A percentile compares a stretch with the other conserved stretches of the same genome.
phyloP scores from a whole-genome alignment of 1,284 basidiomycete genomes.

The Peniophora sp. region DNA sequence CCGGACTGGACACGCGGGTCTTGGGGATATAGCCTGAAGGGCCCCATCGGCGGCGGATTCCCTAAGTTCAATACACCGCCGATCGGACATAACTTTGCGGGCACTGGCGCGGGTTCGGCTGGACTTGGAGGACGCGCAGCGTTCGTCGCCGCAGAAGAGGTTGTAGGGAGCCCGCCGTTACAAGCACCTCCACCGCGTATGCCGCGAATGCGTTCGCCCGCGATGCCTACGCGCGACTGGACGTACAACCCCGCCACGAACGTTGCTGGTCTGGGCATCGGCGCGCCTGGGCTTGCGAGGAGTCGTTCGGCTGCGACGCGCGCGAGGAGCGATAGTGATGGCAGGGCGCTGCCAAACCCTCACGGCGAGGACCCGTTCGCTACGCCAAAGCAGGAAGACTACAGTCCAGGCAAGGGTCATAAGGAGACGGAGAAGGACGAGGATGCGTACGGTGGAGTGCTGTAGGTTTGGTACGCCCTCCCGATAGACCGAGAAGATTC shows the following conservation, averaged over 20 bases:
- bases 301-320: neutral
- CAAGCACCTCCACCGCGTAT: neutral
- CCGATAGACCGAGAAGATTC: neutral
- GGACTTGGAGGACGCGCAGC: neutral
- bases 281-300: neutral
- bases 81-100: constrained; percentile 11
- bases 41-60: constrained; percentile 29
- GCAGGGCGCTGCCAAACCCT: neutral
- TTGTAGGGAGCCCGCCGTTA: neutral
- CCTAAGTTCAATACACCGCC: constrained; percentile 20
- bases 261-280: neutral
- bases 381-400: neutral
- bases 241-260: neutral
- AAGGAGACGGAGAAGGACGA: constrained; percentile 3
- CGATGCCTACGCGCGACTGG: neutral
- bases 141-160: neutral
- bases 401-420: neutral
- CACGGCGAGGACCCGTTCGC: neutral
- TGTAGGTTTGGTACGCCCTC: neutral
- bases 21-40: constrained; percentile 40
- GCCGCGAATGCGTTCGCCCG: neutral
- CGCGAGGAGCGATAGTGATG: neutral
- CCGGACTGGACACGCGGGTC: constrained; percentile 55
- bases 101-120: neutral
- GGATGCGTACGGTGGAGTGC: constrained; percentile 11